Evolutionary conservation across 106 monocot species (phyloP).

Genomic region (Acorus gramineus): DNA sequence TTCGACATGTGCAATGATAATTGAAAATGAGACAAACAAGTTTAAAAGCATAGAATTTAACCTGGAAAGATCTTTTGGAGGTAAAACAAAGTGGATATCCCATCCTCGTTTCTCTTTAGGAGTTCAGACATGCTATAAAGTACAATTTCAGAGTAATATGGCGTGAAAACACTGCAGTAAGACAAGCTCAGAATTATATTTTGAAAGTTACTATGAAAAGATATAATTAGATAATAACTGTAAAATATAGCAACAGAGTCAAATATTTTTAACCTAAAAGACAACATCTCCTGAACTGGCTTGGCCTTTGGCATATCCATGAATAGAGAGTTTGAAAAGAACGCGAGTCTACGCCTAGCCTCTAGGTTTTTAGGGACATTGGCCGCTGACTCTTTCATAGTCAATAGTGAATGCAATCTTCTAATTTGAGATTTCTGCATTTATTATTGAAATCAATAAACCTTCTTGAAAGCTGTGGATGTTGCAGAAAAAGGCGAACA

Average conservation of each 20-base stretch:
- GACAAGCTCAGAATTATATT: background rate
- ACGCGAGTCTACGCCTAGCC: constrained; percentile 68
- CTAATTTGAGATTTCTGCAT: constrained; percentile 50
- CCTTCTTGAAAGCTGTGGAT: background rate
- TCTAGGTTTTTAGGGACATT: constrained; percentile 76
- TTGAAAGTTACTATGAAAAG: background rate
- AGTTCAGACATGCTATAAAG: constrained; percentile 24
- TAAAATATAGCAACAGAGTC: background rate
- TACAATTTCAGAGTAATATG: constrained; percentile 19
- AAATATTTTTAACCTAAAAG: constrained; percentile 52
- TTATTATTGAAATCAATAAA: background rate
- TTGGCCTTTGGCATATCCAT: constrained; percentile 72
- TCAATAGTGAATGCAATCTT: constrained; percentile 71
- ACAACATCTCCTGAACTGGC: constrained; percentile 69
- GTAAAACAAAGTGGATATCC: constrained; percentile 77
- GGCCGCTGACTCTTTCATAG: constrained; percentile 79
- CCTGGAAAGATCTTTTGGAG: constrained; percentile 94
- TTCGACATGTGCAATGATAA: too few species aligned
- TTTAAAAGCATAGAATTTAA: constrained; percentile 1
- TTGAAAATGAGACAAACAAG: too few species aligned
- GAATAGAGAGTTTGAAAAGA: constrained; percentile 81
- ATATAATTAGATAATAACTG: background rate
- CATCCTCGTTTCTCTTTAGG: constrained; percentile 82
- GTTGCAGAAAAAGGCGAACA: background rate
- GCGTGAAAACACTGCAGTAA: constrained; percentile 83